A percentile compares a stretch with the other conserved stretches of the same genome.
Evolutionary conservation across 352 stramenopile genomes (phyloP).

Genomic region (Phytopythium mirpurense): DNA sequence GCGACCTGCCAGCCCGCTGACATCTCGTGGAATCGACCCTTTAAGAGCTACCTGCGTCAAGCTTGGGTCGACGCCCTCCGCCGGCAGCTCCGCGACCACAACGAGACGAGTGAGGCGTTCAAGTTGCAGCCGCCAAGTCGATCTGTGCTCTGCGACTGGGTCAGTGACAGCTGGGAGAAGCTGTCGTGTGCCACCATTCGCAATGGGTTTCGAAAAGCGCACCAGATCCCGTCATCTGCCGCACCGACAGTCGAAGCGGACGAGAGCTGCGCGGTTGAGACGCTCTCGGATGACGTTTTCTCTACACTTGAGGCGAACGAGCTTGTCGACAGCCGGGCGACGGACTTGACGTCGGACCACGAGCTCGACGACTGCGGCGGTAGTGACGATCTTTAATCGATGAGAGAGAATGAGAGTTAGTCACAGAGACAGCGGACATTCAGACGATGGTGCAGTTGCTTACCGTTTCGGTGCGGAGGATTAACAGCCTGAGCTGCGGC

Average conservation of each 20-base stretch:
- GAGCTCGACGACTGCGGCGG: too few relatives aligned
- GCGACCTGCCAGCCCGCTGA: conserved; percentile 8
- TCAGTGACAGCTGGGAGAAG: neutral
- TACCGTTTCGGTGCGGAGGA: conserved; percentile 1
- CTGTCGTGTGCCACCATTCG: neutral
- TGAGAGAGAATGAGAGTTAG: too few relatives aligned
- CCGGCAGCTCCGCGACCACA: neutral
- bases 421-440: neutral
- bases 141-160: neutral
- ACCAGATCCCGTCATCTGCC: neutral
- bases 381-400: too few relatives aligned
- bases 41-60: conserved; percentile 1
- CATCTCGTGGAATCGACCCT: conserved; percentile 11
- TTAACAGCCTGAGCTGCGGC: conserved; percentile 1
- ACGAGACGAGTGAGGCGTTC: neutral
- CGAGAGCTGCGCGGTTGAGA: neutral
- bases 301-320: neutral
- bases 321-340: too few relatives aligned
- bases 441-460: neutral
- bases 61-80: neutral
- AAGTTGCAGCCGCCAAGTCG: conserved; percentile 1
- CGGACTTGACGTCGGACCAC: too few relatives aligned
- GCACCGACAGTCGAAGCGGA: too few relatives aligned
- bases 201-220: neutral
- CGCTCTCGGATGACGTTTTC: too few relatives aligned